Evolutionary conservation across 1,284 basidiomycete genomes (phyloP), one percentile per base, ranked within the genome.

Genomic region (Heterobasidion parviporum): DNA sequence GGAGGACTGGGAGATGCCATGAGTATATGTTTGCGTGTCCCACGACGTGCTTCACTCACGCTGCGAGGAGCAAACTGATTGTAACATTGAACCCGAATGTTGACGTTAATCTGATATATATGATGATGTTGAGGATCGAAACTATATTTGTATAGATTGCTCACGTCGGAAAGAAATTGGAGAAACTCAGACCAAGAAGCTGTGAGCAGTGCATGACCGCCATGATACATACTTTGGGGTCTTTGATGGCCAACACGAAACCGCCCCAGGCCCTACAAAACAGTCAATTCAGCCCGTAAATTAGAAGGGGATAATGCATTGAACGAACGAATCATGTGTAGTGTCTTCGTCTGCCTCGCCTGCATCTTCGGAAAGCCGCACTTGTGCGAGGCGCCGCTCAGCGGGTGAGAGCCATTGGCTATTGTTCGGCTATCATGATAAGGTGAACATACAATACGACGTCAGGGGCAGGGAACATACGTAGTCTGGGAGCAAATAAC

Each of bases 111-210:
- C 84, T 84, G 26, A 6, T 26, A 26, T 26, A 6, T 26, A 26
- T 26, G 26, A 26, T 6, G 4, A 26, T 6, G 26, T 26, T 26
- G 26, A 26, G 26, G 26, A 26, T 26, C 26, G 5, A 26, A 26
- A 26, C 26, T 26, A 26, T 26, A 26, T 26, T 26, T 26, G 26
- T 26, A 26, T 26, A 26, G 26, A 26, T 26, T 14, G 69, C 76
- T 54, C 61, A 83, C 81, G 84, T 86, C 12, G 83, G 83, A 71
- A 88, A 90, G 74, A 87, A 90, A 60, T 84, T 81, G 54, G 85
- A 80, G 65, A 87, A 89, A 49, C 83, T 85, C 33, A 87, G 69
- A 0, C 86, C 85, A 10, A 89, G 64, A 8, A 81, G 65, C 59
- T 80, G 78, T 0, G 76, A 65, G 36, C 74, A 77, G 3, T 68